Percentiles rank a stretch among this genome's conserved stretches.
Conservation (phyloP, 345 rosid genomes). For the Citrus glauca region DNA sequence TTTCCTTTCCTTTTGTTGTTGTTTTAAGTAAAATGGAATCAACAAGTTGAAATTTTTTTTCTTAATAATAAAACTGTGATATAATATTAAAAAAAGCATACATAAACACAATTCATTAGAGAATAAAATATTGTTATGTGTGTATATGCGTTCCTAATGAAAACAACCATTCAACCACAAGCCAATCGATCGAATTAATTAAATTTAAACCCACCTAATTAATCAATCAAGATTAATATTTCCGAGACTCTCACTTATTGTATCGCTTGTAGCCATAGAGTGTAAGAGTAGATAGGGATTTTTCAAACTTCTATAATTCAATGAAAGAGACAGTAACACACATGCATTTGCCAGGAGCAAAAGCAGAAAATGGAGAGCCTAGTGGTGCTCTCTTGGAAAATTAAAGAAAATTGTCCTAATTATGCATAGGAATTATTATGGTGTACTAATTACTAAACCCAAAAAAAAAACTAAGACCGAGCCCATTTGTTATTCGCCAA, state of each 20-base stretch:
- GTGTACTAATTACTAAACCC: background rate
- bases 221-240: background rate
- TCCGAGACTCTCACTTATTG: background rate
- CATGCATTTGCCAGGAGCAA: background rate
- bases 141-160: no score
- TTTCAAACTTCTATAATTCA: background rate
- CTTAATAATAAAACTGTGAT: no score
- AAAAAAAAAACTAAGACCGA: no score
- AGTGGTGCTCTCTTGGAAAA: background rate
- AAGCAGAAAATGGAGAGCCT: background rate
- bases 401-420: conserved; percentile 8
- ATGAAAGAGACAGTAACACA: conserved; percentile 13
- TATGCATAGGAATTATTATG: background rate
- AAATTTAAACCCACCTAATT: background rate
- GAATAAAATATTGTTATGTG: no score
- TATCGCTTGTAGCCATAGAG: background rate
- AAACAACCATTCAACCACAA: background rate
- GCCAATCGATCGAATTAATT: background rate
- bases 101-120: no score
- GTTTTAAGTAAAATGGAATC: background rate
- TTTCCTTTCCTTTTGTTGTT: background rate
- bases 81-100: no score
- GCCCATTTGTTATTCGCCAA: no score
- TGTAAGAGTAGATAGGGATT: background rate
- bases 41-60: no score